These are phyloP conservation scores for Termitomyces sp. DNA, from an alignment of 768 basidiomycete species.

Conservation along the genomic window DNA sequence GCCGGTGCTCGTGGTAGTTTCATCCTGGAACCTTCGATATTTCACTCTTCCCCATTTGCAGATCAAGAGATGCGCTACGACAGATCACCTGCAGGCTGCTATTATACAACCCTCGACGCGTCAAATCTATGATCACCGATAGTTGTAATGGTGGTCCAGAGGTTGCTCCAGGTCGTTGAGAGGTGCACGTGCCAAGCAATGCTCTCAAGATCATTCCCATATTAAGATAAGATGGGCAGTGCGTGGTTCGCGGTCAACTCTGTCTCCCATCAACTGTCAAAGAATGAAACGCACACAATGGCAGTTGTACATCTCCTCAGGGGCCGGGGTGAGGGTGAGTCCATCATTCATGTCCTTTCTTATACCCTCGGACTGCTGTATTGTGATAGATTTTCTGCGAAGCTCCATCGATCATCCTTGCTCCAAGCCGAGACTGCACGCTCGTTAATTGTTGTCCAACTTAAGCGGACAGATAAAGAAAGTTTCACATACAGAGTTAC, in stretches of 20 bases:
- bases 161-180: neutral
- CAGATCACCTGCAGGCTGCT: neutral
- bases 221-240: neutral
- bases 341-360: neutral
- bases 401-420: neutral
- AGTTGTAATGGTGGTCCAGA: neutral
- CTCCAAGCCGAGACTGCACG: neutral
- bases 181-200: neutral
- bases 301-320: neutral
- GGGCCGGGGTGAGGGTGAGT: neutral
- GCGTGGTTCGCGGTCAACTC: neutral
- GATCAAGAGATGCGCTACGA: neutral
- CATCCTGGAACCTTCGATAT: neutral
- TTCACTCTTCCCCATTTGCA: neutral
- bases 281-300: neutral
- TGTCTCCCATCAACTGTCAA: neutral
- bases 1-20: neutral
- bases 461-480: neutral
- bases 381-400: neutral
- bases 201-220: neutral
- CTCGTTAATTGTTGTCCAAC: neutral
- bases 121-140: neutral
- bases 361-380: neutral
- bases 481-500: constrained; percentile 5
- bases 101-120: neutral